Evolutionary conservation across 768 basidiomycete species (phyloP).

Genomic region (Amyloporia xantha): DNA sequence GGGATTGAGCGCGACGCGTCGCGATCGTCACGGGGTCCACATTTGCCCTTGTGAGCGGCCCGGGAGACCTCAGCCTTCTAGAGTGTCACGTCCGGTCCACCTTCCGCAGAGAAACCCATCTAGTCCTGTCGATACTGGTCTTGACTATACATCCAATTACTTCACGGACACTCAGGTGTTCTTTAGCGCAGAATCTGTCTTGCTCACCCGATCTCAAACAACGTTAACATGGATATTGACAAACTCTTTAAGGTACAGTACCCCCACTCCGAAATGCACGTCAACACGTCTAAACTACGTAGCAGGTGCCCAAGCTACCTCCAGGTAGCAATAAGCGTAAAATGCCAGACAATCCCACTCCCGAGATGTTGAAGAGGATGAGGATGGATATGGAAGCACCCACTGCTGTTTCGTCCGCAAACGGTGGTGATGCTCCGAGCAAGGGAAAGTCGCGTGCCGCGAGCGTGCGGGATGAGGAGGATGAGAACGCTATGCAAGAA

Average conservation of each 20-base stretch:
- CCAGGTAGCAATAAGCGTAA: constrained; percentile 61
- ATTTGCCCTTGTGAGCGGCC: too few species aligned
- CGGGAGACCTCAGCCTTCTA: too few species aligned
- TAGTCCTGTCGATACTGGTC: background rate
- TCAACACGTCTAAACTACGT: background rate
- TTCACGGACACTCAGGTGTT: too few species aligned
- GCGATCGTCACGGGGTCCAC: constrained; percentile 3
- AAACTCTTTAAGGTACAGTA: constrained; percentile 39
- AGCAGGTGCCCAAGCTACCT: constrained; percentile 64
- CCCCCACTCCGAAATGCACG: too few species aligned
- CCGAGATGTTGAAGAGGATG: constrained; percentile 81
- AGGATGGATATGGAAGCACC: constrained; percentile 38
- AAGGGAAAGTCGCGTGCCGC: constrained; percentile 34
- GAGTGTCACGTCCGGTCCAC: too few species aligned
- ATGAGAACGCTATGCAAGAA: constrained; percentile 37
- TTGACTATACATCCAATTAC: too few species aligned
- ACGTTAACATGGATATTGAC: constrained; percentile 45
- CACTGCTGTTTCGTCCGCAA: constrained; percentile 6
- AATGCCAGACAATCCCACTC: constrained; percentile 68
- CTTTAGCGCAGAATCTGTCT: too few species aligned
- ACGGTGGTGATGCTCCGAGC: constrained; percentile 2
- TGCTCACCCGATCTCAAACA: too few species aligned
- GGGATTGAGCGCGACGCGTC: constrained; percentile 4
- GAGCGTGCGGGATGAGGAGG: constrained; percentile 58
- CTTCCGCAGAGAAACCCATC: too few species aligned